Base-by-base conservation (phyloP, 2,329 filamentous ascomycete species). In the Sphaceloma murrayae region DNA sequence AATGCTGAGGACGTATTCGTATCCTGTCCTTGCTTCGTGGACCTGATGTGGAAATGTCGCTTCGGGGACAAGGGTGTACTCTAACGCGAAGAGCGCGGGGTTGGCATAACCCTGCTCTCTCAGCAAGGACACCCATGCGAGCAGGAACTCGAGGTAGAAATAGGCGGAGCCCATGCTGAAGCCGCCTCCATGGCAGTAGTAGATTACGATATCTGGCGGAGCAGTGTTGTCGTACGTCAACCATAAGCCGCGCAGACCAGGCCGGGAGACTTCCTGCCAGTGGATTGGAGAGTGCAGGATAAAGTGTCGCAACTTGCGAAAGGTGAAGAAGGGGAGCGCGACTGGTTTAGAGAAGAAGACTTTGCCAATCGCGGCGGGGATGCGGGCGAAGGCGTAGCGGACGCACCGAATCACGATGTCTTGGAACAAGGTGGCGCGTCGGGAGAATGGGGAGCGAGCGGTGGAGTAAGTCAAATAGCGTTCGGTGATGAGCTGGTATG, bases 111-210 rank as follows among this genome's bases (percentile, higher is more conserved):
- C 82, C 13, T 69, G 66, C 42, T 73, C 64, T 45, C 75, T 69
- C 29, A 93, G 68, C 13, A 86, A 64, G 32, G 71, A 68, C 9
- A 84, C 66, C 80, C 81, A 86, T 6, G 77, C 74, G 44, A 89
- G 66, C 2, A 93, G 69, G 52, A 89, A 91, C 55, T 93, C 86
- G 26, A 88, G 73, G 59, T 93, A 93, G 61, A 93, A 93, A 64
- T 82, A 83, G 13, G 74, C 69, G 9, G 82, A 86, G 2, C 85
- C 86, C 79, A 93, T 84, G 5, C 77, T 76, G 59, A 93, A 91
- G 0, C 86, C 86, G 16, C 86, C 86, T 11, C 82, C 85, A 58
- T 93, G 85, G 30, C 76, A 75, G 58, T 91, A 91, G 58, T 86
- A 89, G 2, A 93, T 62, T n/a, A 87, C 78, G 45, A 91, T 67